A percentile compares a stretch with the other conserved stretches of the same genome.
Evolutionary conservation across 1,284 basidiomycete genomes (phyloP).

Genomic region (Heliocybe sulcata): DNA sequence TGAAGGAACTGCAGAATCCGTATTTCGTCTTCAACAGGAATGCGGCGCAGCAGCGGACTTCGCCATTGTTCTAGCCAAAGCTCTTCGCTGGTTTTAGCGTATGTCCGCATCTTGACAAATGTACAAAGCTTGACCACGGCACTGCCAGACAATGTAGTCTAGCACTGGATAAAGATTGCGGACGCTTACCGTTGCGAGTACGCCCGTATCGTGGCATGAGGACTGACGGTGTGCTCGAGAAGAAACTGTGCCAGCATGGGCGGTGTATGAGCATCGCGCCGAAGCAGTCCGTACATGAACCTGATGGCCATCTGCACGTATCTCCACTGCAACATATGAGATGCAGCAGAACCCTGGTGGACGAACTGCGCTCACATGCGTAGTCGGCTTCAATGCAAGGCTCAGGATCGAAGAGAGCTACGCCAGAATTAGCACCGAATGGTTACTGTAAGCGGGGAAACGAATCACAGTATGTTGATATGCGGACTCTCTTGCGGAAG

Average conservation of each 20-base stretch:
- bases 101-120: conserved; percentile 82
- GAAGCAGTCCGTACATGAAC: conserved; percentile 67
- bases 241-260: conserved; percentile 65
- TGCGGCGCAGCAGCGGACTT: conserved; percentile 61
- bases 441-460: conserved; percentile 1
- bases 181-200: conserved; percentile 60
- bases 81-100: conserved; percentile 59
- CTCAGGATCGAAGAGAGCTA: conserved; percentile 62
- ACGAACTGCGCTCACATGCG: conserved; percentile 49
- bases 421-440: conserved; percentile 9
- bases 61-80: conserved; percentile 77
- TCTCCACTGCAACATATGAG: conserved; percentile 61
- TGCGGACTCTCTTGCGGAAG: conserved; percentile 33
- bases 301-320: conserved; percentile 78
- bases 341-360: not conserved
- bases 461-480: conserved; percentile 43
- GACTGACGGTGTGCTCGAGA: conserved; percentile 62
- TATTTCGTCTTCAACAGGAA: conserved; percentile 42
- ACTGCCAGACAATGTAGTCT: conserved; percentile 26
- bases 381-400: conserved; percentile 57
- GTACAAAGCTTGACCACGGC: conserved; percentile 71
- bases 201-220: conserved; percentile 75
- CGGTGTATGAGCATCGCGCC: conserved; percentile 68
- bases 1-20: conserved; percentile 40
- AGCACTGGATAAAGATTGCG: conserved; percentile 6